Conservation (phyloP, 1,139 yeast species). For the Neolecta irregularis region DNA sequence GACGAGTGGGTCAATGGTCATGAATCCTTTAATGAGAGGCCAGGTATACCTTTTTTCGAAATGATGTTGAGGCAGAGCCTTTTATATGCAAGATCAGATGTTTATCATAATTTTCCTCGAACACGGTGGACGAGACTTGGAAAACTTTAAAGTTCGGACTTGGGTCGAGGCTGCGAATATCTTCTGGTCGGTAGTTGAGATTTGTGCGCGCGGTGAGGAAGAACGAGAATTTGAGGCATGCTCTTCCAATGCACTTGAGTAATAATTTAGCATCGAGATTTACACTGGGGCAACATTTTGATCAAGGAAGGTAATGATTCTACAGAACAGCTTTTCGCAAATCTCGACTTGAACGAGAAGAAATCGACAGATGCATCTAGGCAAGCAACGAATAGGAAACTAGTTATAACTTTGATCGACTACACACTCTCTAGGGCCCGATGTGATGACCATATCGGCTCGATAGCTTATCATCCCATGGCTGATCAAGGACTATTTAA, state of each 20-base stretch:
- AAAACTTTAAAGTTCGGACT: slow-evolving; percentile 28
- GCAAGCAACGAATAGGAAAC: no score
- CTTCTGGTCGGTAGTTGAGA: slow-evolving; percentile 38
- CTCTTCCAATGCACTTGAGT: no score
- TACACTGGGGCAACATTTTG: slow-evolving; percentile 47
- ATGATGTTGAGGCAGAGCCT: slow-evolving; percentile 21
- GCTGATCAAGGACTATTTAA: slow-evolving; percentile 39
- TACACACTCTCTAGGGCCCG: slow-evolving; percentile 37
- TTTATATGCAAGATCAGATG: slow-evolving; percentile 26
- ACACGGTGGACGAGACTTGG: slow-evolving; percentile 36
- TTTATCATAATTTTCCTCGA: slow-evolving; percentile 33
- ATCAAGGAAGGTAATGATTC: slow-evolving; percentile 16
- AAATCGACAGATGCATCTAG: slow-evolving; percentile 16
- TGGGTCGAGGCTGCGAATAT: slow-evolving; percentile 41
- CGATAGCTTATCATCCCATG: slow-evolving; percentile 23
- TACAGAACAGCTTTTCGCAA: slow-evolving; percentile 3
- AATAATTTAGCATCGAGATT: slow-evolving; percentile 53
- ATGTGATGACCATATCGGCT: slow-evolving; percentile 17
- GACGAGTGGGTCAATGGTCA: slow-evolving; percentile 26
- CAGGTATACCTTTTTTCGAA: slow-evolving; percentile 14
- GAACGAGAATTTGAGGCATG: slow-evolving; percentile 41
- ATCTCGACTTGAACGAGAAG: slow-evolving; percentile 4
- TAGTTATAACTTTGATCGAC: slow-evolving; percentile 46
- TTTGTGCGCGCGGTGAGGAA: slow-evolving; percentile 37
- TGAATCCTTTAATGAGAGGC: slow-evolving; percentile 25